These are phyloP conservation scores for Chlorociboria aeruginascens DNA, from an alignment of 495 filamentous ascomycete genomes.

Conservation along the genomic window DNA sequence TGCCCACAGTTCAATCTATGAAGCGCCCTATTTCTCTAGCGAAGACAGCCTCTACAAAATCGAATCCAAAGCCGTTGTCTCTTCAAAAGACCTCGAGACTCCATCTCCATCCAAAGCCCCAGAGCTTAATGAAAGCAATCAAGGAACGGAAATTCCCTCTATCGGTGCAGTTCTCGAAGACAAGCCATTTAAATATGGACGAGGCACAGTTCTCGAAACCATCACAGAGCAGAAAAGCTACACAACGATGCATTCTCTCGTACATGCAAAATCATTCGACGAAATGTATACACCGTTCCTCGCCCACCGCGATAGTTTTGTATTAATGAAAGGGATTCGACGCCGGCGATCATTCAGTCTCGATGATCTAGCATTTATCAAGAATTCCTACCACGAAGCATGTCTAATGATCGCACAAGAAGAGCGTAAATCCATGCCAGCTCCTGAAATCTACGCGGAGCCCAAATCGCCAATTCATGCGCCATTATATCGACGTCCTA, in stretches of 20 bases:
- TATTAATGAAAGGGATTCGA: conserved; percentile 10
- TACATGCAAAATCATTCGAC: conserved; percentile 8
- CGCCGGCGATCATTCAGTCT: conserved; percentile 22
- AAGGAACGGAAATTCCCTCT: neutral
- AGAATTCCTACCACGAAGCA: conserved; percentile 19
- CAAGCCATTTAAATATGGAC: conserved; percentile 26
- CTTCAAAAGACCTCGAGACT: conserved; percentile 1
- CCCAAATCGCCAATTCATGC: conserved; percentile 24
- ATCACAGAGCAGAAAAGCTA: conserved; percentile 29
- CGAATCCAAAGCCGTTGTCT: conserved; percentile 9
- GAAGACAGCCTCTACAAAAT: conserved; percentile 19
- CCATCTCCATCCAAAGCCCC: conserved; percentile 1
- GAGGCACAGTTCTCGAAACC: conserved; percentile 27
- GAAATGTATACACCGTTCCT: conserved; percentile 8
- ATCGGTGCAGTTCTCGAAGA: conserved; percentile 8
- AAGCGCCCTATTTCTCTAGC: conserved; percentile 23
- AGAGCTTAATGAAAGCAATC: conserved; percentile 16
- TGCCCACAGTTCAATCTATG: conserved; percentile 26
- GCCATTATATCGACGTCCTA: conserved; percentile 16
- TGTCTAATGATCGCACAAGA: conserved; percentile 22
- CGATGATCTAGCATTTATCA: conserved; percentile 28
- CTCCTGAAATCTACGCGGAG: conserved; percentile 25
- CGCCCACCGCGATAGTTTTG: conserved; percentile 14
- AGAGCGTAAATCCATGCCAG: conserved; percentile 18
- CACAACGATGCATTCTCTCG: conserved; percentile 14